These are phyloP conservation scores for Neofusicoccum parvum DNA, from an alignment of 2,329 filamentous ascomycete genomes.

Conservation along the genomic window DNA sequence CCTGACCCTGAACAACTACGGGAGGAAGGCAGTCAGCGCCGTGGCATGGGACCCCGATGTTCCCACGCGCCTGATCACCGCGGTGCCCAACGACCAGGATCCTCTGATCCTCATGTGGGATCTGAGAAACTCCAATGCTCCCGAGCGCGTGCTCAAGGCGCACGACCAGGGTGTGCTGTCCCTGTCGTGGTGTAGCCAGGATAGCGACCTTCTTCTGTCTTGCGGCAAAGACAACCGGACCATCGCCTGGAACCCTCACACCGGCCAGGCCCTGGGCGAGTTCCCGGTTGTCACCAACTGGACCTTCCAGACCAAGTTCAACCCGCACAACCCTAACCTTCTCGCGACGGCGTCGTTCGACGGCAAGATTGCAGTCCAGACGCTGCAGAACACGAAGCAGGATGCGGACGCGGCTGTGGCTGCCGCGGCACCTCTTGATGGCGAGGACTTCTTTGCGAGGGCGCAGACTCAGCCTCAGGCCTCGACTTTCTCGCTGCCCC, in stretches of 20 bases:
- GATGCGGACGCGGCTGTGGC: constrained; percentile 64
- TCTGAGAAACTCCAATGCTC: constrained; percentile 91
- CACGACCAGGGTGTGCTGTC: constrained; percentile 94
- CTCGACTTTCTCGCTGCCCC: constrained; percentile 81
- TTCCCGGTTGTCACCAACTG: constrained; percentile 99
- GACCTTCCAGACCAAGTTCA: constrained; percentile 95
- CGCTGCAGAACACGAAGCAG: constrained; percentile 88
- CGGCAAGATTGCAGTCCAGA: constrained; percentile 92
- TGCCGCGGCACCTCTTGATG: constrained; percentile 69
- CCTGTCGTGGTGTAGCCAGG: constrained; percentile 92
- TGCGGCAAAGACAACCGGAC: constrained; percentile 97
- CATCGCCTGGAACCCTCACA: constrained; percentile 94
- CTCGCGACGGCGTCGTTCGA: constrained; percentile 97
- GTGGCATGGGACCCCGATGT: constrained; percentile 97
- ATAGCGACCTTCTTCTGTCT: constrained; percentile 84
- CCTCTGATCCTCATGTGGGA: constrained; percentile 94
- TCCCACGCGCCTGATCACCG: constrained; percentile 89
- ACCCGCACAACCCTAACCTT: constrained; percentile 87
- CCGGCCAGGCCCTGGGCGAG: constrained; percentile 83
- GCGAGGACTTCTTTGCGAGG: constrained; percentile 94
- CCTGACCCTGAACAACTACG: constrained; percentile 84
- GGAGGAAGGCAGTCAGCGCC: constrained; percentile 89
- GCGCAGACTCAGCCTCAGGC: constrained; percentile 90
- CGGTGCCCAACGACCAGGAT: constrained; percentile 83
- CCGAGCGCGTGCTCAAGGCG: constrained; percentile 83